phyloP scores from a whole-genome alignment of 2,329 filamentous ascomycete species.

The Cladosporium sp. region DNA sequence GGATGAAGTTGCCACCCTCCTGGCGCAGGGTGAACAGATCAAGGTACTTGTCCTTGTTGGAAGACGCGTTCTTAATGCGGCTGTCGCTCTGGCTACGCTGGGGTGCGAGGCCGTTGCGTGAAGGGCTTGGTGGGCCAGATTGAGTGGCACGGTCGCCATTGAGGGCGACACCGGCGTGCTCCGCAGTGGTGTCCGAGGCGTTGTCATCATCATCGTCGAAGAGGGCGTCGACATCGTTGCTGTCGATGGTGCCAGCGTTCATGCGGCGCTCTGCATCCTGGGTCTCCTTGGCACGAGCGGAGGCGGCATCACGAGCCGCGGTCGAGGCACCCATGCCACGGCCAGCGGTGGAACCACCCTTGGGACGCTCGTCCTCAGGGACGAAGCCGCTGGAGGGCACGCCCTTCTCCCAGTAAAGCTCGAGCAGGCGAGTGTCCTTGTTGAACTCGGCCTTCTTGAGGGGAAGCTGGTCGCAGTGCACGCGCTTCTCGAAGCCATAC shows the following conservation, averaged over 20 bases:
- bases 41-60: constrained; percentile 95
- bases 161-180: constrained; percentile 79
- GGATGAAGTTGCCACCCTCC: constrained; percentile 92
- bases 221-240: constrained; percentile 89
- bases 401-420: constrained; percentile 99
- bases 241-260: constrained; percentile 90
- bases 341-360: constrained; percentile 66
- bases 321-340: constrained; percentile 64
- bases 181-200: constrained; percentile 83
- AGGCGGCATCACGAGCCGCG: constrained; percentile 78
- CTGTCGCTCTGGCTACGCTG: constrained; percentile 92
- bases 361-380: constrained; percentile 93
- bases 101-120: constrained; percentile 66
- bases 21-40: constrained; percentile 87
- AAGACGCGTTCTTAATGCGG: constrained; percentile 74
- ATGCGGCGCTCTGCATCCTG: constrained; percentile 92
- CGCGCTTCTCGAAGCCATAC: constrained; percentile 98
- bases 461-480: constrained; percentile 96
- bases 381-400: constrained; percentile 94
- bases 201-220: constrained; percentile 79
- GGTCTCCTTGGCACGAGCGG: constrained; percentile 78
- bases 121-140: constrained; percentile 90
- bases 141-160: constrained; percentile 82
- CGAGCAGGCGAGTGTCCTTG: constrained; percentile 90
- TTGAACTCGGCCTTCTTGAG: constrained; percentile 99